Evolutionary conservation across 2,329 filamentous ascomycete genomes (phyloP), one percentile per base, ranked within the genome.

Genomic region (Paecilomyces sp.): DNA sequence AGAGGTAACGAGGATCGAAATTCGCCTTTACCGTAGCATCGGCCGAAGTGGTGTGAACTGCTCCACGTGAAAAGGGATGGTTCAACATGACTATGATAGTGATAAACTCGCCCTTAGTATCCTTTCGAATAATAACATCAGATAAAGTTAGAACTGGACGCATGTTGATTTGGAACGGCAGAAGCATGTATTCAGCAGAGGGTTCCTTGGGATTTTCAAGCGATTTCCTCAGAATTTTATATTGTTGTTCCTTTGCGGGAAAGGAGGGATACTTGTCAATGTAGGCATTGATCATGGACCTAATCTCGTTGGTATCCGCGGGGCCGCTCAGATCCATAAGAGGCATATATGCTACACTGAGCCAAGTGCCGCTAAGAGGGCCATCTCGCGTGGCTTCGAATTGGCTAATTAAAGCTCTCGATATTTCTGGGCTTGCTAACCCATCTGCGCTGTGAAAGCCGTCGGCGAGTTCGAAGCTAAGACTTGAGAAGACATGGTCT

Each of bases 401-500:
- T 8, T 50, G 30, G 8, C 52, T 54, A 31, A 57, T 31, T 9
- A 61, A 53, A 3, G 22, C 25, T 4, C 57, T 41, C 5, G 31
- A 3, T 3, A 59, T 31, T 13, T 55, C 54, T 2, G 59, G 57
- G 3, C 56, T 52, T 9, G 18, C 28, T 4, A 59, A 11, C 22
- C 33, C 22, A 54, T 61, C 59, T n/a, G 33, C 53, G 6, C 33
- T 56, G 24, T 55, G 28, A 25, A 58, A 33, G 5, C 57, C 59
- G 4, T 58, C 53, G 13, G 41, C 54, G 22, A 61, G 34, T 13
- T 41, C 34, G 12, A 41, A 41, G 13, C 12, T 15, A 41, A 41
- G 12, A 6, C 11, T 15, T 5, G 34, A 13, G 34, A 15, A 15
- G 25, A 28, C 25, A 41, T 80, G 79, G 56, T 82, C 80, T 61